These are phyloP conservation scores for Endocarpon pusillum DNA, from an alignment of 495 filamentous ascomycete genomes.

Conservation along the genomic window DNA sequence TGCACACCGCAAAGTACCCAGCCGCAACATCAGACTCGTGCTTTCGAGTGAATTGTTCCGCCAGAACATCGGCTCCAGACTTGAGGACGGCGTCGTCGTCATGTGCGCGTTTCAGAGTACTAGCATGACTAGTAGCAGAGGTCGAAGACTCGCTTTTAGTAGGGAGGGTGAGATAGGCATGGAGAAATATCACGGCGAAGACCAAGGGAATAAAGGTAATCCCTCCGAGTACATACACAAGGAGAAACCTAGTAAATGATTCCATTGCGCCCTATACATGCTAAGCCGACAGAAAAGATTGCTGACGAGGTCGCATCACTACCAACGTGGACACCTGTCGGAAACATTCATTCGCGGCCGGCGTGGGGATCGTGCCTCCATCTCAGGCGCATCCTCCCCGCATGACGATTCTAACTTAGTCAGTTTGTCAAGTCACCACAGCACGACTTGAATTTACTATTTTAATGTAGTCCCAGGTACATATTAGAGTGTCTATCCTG, in stretches of 20 bases:
- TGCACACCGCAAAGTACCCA: conserved; percentile 86
- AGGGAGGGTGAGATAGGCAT: conserved; percentile 55
- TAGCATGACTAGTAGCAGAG: conserved; percentile 13
- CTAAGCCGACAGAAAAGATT: conserved; percentile 17
- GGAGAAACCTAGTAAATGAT: conserved; percentile 48
- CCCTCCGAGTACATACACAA: conserved; percentile 75
- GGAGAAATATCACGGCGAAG: conserved; percentile 41
- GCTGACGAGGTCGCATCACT: no score
- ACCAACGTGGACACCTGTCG: no score
- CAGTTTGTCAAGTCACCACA: no score
- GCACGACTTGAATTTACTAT: no score
- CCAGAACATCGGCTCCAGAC: conserved; percentile 31
- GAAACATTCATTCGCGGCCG: no score
- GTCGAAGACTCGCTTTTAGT: conserved; percentile 6
- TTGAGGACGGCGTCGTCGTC: conserved; percentile 34
- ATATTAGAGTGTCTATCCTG: no score
- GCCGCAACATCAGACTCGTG: conserved; percentile 73
- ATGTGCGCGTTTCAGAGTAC: conserved; percentile 13
- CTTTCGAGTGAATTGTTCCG: conserved; percentile 35
- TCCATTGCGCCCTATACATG: conserved; percentile 39
- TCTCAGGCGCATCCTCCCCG: no score
- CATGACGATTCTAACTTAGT: no score
- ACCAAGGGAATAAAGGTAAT: conserved; percentile 76
- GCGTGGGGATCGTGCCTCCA: no score
- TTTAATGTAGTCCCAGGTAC: no score